These are phyloP conservation scores for Sordariomycetes sp. DNA, from an alignment of 2,329 filamentous ascomycete species.

Conservation along the genomic window DNA sequence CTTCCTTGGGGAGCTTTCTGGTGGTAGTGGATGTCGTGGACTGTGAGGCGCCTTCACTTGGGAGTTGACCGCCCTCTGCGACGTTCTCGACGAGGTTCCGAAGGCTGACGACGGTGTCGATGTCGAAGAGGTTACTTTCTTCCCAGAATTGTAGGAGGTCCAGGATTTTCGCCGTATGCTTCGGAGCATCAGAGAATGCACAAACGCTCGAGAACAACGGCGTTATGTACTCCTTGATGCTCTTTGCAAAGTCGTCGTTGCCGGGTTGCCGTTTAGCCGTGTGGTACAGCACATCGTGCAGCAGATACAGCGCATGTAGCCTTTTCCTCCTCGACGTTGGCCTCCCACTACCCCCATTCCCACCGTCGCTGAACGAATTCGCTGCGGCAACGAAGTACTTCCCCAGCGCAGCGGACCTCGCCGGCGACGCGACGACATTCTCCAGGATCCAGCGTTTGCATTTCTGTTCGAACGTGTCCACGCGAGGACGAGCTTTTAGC, in stretches of 20 bases:
- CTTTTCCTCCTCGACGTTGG: constrained; percentile 40
- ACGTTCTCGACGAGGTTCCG: constrained; percentile 37
- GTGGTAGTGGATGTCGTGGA: constrained; percentile 6
- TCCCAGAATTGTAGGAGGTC: constrained; percentile 59
- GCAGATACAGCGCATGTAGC: constrained; percentile 63
- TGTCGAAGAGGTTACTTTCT: constrained; percentile 47
- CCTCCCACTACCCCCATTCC: neutral
- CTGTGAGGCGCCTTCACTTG: constrained; percentile 10
- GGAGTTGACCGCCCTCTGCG: constrained; percentile 9
- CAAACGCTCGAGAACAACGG: constrained; percentile 48
- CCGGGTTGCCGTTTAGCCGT: constrained; percentile 36
- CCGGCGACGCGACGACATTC: constrained; percentile 54
- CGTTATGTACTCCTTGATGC: constrained; percentile 44
- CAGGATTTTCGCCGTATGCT: constrained; percentile 50
- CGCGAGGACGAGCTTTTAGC: neutral
- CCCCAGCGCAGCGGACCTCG: constrained; percentile 53
- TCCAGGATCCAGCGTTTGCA: constrained; percentile 78
- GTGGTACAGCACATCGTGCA: constrained; percentile 70
- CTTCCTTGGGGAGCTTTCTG: constrained; percentile 31
- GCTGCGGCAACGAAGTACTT: constrained; percentile 65
- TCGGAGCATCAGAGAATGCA: constrained; percentile 45
- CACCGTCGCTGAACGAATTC: constrained; percentile 31
- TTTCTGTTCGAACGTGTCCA: constrained; percentile 40
- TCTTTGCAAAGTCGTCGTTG: constrained; percentile 36
- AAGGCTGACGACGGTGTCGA: constrained; percentile 42